phyloP scores from a whole-genome alignment of 179 eudicot genomes.

The Beta corolliflora region DNA sequence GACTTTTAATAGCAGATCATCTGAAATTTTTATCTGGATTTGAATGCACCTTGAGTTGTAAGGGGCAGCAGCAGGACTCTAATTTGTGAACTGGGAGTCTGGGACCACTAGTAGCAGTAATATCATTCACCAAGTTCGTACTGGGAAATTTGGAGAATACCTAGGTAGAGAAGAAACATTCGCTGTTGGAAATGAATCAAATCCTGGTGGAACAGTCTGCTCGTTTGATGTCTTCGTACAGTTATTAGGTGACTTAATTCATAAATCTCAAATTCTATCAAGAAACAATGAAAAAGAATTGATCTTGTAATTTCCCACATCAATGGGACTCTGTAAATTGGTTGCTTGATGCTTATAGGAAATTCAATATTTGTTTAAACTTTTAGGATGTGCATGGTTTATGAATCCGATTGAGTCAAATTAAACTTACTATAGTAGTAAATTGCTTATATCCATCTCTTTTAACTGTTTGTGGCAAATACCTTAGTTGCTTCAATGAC shows the following conservation, averaged over 20 bases:
- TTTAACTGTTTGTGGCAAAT: neutral
- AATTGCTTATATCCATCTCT: neutral
- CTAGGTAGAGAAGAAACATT: neutral
- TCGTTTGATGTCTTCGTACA: neutral
- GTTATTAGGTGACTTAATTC: neutral
- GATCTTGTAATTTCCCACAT: neutral
- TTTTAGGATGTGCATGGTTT: neutral
- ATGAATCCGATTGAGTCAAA: neutral
- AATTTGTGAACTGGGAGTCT: neutral
- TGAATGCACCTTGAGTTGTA: neutral
- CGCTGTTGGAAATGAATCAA: neutral
- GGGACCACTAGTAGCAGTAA: neutral
- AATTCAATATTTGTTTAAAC: neutral
- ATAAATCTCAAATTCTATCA: neutral
- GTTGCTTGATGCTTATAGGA: neutral
- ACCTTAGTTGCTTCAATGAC: slow-evolving; percentile 11
- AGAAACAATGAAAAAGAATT: neutral
- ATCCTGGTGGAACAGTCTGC: neutral
- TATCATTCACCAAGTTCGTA: neutral
- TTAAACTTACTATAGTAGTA: neutral
- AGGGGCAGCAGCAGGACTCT: too few relatives aligned
- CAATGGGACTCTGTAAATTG: neutral
- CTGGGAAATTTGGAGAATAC: neutral
- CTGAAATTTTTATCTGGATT: neutral
- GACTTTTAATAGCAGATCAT: neutral